Percentiles rank a stretch among this genome's conserved stretches.
Conservation (phyloP, 169 alveolate species). For the Cryptosporidium parvum region DNA sequence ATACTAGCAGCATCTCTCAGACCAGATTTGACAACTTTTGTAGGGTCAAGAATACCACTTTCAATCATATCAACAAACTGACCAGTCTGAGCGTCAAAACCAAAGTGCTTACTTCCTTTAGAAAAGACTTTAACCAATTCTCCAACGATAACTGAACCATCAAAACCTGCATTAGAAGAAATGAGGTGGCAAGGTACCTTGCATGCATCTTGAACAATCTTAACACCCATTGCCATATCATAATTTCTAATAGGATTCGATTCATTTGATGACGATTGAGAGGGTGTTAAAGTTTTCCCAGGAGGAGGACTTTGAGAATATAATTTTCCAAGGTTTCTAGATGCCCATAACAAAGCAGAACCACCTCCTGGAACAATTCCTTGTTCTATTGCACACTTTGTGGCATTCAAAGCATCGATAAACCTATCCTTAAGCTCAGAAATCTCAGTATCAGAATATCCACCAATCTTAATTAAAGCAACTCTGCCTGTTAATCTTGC, state of each 20-base stretch:
- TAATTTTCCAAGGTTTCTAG: constrained; percentile 81
- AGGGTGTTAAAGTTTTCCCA: background rate
- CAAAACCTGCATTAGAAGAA: constrained; percentile 98
- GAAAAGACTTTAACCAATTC: constrained; percentile 89
- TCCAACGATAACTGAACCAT: constrained; percentile 97
- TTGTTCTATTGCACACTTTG: constrained; percentile 99
- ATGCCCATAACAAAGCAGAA: constrained; percentile 93
- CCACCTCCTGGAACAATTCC: constrained; percentile 99
- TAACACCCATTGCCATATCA: constrained; percentile 95
- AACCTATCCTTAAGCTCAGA: constrained; percentile 98
- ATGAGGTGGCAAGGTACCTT: constrained; percentile 96
- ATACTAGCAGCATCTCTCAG: constrained; percentile 98
- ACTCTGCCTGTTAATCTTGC: constrained; percentile 99
- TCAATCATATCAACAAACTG: constrained; percentile 93
- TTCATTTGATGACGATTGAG: constrained; percentile 56
- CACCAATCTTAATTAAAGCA: constrained; percentile 98
- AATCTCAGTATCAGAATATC: constrained; percentile 97
- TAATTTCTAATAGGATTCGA: constrained; percentile 87
- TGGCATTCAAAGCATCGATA: constrained; percentile 98
- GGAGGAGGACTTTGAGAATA: constrained; percentile 77
- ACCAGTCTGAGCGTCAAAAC: constrained; percentile 97
- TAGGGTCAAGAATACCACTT: constrained; percentile 98
- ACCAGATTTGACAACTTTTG: constrained; percentile 98
- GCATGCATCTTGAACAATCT: constrained; percentile 95
- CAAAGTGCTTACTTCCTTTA: constrained; percentile 80